Base-by-base conservation (phyloP, 2,329 filamentous ascomycete species). In the Volutella citrinella region DNA sequence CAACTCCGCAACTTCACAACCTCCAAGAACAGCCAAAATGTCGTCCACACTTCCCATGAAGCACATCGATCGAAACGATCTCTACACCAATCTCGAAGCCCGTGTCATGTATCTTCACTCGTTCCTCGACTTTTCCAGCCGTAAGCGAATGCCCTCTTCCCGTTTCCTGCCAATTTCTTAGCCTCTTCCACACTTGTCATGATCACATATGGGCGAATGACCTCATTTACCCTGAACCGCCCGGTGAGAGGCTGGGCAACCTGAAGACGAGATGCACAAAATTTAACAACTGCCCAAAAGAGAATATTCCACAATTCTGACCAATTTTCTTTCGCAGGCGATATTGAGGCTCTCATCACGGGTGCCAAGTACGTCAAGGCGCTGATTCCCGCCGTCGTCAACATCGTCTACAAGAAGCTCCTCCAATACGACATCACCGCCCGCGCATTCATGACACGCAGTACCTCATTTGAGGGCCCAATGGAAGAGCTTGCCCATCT, bases 341-440 rank as follows among this genome's bases (percentile, higher is more conserved):
- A 89, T 53, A 79, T 87, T 36, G 81, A 84, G 46, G 83, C 84
- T 23, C 72, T 90, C 22, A 70, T 76, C 11, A 68, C 71, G 4
- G 84, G 84, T 43, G 70, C 78, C 39, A 87, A 87, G 59, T 88
- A 88, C 63, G 82, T 89, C 65, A 84, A 84, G 52, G 78, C 82
- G n/a, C 74, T 91, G 19, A 88, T 91, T 44, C 87, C 87, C 2
- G 82, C 85, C 27, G 76, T 93, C 15, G 85, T 91, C 53, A 88
- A 90, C 61, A 85, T 89, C 40, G 84, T 91, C 20, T 93, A 91
- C 68, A 80, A 81, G 54, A 91, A 91, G 57, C 74, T 93, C 1
- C 69, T 91, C 10, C 77, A 81, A 52, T 87, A 86, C 61, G 87
- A 91, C 56, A 87, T 91, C 58, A 93, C 87, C 5, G 84, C 87